Evolutionary conservation across 306 rosid species (phyloP).

Genomic region (Medicago truncatula): DNA sequence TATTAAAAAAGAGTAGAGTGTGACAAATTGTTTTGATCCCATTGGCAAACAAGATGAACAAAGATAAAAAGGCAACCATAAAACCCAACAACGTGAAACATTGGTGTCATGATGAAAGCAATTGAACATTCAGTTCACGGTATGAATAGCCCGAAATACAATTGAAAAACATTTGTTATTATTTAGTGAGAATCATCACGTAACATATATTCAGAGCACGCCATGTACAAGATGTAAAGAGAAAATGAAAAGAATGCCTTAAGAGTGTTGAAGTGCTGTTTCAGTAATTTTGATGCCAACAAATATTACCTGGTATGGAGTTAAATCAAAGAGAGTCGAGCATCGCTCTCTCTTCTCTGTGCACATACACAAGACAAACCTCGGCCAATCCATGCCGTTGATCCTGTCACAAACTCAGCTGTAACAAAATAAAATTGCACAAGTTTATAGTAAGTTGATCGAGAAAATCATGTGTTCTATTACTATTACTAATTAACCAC

Average conservation of each 20-base stretch:
- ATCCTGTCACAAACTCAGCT: slow-evolving; percentile 99
- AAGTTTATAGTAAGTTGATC: slow-evolving; percentile 22
- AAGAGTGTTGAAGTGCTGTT: not conserved
- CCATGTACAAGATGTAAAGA: too few relatives aligned
- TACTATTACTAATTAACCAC: not conserved
- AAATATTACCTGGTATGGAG: slow-evolving; percentile 70
- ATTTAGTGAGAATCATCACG: not conserved
- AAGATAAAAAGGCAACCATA: not conserved
- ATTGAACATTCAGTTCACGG: slow-evolving; percentile 11
- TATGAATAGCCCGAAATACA: not conserved
- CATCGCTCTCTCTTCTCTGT: slow-evolving; percentile 90
- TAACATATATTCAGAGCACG: too few relatives aligned
- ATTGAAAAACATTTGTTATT: slow-evolving; percentile 13
- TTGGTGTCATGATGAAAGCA: slow-evolving; percentile 9
- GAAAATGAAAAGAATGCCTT: too few relatives aligned
- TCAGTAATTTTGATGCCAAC: slow-evolving; percentile 18
- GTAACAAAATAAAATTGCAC: slow-evolving; percentile 54
- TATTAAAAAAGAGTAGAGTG: slow-evolving; percentile 15
- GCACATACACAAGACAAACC: slow-evolving; percentile 94
- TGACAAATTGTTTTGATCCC: slow-evolving; percentile 13
- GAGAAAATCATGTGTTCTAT: not conserved
- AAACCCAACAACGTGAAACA: slow-evolving; percentile 10
- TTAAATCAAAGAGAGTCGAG: slow-evolving; percentile 92
- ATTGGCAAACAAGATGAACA: slow-evolving; percentile 14
- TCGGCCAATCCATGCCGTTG: slow-evolving; percentile 97